phyloP scores from a whole-genome alignment of 495 filamentous ascomycete genomes.

The Tuber borchii region DNA sequence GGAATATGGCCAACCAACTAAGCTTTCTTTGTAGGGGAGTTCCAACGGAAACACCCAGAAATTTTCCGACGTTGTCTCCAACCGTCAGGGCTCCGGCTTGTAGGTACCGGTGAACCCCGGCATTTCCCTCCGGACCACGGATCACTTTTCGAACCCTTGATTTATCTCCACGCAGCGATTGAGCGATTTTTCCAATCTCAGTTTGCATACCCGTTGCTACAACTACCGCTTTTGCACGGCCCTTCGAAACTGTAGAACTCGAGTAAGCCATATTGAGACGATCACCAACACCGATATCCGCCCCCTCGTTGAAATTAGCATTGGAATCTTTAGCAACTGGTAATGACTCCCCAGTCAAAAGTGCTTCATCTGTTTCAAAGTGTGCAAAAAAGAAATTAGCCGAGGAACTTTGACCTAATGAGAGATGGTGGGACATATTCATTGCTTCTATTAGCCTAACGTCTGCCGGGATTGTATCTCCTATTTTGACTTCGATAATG shows the following conservation, averaged over 20 bases:
- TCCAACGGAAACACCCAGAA: slow-evolving; percentile 61
- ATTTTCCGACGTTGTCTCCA: slow-evolving; percentile 60
- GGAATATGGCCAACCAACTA: slow-evolving; percentile 48
- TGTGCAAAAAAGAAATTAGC: slow-evolving; percentile 45
- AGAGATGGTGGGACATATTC: slow-evolving; percentile 53
- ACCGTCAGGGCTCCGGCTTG: slow-evolving; percentile 62
- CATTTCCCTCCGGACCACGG: slow-evolving; percentile 53
- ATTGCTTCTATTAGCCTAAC: slow-evolving; percentile 66
- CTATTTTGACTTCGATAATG: slow-evolving; percentile 70
- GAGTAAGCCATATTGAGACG: slow-evolving; percentile 49
- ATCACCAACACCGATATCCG: slow-evolving; percentile 45
- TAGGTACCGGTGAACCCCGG: slow-evolving; percentile 60
- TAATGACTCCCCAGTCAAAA: slow-evolving; percentile 49
- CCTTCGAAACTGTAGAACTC: slow-evolving; percentile 50
- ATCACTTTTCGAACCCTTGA: slow-evolving; percentile 51
- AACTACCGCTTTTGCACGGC: slow-evolving; percentile 48
- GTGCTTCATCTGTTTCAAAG: slow-evolving; percentile 50
- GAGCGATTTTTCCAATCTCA: slow-evolving; percentile 49
- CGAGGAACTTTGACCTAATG: slow-evolving; percentile 35
- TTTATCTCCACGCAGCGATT: slow-evolving; percentile 45
- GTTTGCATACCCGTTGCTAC: slow-evolving; percentile 47
- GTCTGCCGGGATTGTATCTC: slow-evolving; percentile 80
- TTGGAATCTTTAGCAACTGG: slow-evolving; percentile 45
- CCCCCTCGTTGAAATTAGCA: slow-evolving; percentile 41
- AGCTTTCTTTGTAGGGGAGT: slow-evolving; percentile 52